Base-by-base conservation (phyloP, 2,329 filamentous ascomycete genomes). In the Dactylellina sp. region DNA sequence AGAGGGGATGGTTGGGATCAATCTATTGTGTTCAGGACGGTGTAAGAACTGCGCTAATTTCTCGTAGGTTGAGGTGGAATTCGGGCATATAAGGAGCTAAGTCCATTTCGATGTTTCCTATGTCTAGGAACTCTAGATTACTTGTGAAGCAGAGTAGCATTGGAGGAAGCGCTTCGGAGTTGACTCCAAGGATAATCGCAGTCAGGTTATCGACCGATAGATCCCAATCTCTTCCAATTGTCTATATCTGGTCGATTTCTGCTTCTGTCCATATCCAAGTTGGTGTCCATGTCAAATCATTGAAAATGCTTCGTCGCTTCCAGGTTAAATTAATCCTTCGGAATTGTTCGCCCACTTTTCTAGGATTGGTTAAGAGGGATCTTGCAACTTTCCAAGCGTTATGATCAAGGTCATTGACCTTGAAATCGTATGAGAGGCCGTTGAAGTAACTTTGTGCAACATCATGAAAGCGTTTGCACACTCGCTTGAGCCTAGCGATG, bases 101-200 rank as follows among this genome's bases (percentile, higher is more conserved):
- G 46, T 14, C 46, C 2, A n/a, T 6, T n/a, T 50, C 46, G 9
- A 50, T 22, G 12, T 5, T 2, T n/a, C 42, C 42, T 9, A 55
- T 7, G 6, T 55, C 28, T 11, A 55, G 28, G 9, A 7, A 12
- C 12, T 57, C 52, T 9, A 57, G 22, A 25, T 57, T 57, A 2
- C 16, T 16, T 1, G 53, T 57, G 14, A 44, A 32, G 37, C 37
- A 46, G 1, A 57, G 20, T 14, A 57, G 4, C 1, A 57, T n/a
- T 14, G 53, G 37, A 1, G 44, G 24, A 1, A 57, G 53, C 3
- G 53, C 53, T 57, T 57, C 53, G 11, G 53, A 57, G 16, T 57
- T 57, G 37, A 46, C 7, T 11, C 53, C 53, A 7, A 42, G 46
- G 14, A 28, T 24, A 16, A 20, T 20, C 7, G 46, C 46, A 2